Conservation (phyloP, 129 eudicot species). For the Helianthus tuberosus region DNA sequence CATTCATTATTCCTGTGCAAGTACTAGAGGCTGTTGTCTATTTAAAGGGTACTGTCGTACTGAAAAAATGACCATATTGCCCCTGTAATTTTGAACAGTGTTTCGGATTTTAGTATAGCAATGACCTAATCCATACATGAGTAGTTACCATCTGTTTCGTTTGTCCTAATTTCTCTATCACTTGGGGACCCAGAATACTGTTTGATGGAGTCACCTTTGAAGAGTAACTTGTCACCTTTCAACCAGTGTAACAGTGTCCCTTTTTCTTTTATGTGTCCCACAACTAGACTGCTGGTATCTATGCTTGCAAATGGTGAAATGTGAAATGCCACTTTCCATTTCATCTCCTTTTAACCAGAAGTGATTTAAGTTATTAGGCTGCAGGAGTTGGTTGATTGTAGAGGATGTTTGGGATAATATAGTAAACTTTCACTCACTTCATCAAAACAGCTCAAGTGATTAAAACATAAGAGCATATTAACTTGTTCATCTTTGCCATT, state of each 20-base stretch:
- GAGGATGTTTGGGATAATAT: neutral
- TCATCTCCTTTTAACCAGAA: neutral
- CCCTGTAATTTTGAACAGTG: conserved; percentile 21
- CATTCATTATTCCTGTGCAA: conserved; percentile 29
- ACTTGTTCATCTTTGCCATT: neutral
- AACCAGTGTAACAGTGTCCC: conserved; percentile 12
- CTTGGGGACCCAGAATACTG: conserved; percentile 19
- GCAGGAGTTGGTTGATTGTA: neutral
- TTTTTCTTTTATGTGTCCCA: conserved; percentile 18
- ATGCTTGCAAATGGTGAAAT: neutral
- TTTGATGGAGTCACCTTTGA: conserved; percentile 11
- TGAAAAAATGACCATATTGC: conserved; percentile 25
- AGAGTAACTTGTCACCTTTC: conserved; percentile 10
- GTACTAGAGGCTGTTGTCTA: conserved; percentile 24
- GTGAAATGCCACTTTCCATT: neutral
- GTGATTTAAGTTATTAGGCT: neutral
- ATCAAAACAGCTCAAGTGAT: neutral
- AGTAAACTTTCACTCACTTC: conserved; percentile 5
- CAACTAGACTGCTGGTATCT: conserved; percentile 25
- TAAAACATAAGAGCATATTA: neutral
- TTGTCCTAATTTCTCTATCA: conserved; percentile 32
- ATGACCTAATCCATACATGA: neutral
- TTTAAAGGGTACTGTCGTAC: conserved; percentile 28
- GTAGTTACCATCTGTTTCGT: conserved; percentile 23
- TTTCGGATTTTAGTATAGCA: conserved; percentile 23